These are phyloP conservation scores for Coemansia erecta DNA, from an alignment of 192 early-diverging fungal species.

Conservation along the genomic window DNA sequence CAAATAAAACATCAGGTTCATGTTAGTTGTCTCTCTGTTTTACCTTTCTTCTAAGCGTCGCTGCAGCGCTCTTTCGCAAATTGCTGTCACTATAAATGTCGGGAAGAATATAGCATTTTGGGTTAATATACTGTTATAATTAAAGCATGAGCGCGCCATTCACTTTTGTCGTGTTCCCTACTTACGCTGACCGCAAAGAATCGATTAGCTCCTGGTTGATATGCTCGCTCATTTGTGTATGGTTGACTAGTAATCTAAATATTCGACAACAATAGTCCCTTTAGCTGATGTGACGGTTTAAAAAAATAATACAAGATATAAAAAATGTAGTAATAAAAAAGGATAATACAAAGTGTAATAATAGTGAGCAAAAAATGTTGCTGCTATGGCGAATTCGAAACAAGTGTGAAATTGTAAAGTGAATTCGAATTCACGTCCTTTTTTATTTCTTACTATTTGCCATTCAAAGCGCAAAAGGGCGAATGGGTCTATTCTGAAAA, in stretches of 20 bases:
- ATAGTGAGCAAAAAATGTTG: not conserved
- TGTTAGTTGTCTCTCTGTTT: not conserved
- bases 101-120: not conserved
- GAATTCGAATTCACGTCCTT: too few relatives aligned
- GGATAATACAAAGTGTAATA: not conserved
- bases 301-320: constrained; percentile 1
- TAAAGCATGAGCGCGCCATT: not conserved
- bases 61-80: too few relatives aligned
- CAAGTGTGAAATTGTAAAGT: too few relatives aligned
- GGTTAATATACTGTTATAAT: not conserved
- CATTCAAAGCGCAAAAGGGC: too few relatives aligned
- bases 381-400: not conserved
- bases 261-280: too few relatives aligned
- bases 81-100: too few relatives aligned
- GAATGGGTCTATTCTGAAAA: too few relatives aligned
- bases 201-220: constrained; percentile 6
- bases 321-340: not conserved
- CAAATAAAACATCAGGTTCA: not conserved
- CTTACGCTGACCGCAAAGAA: constrained; percentile 17
- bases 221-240: constrained; percentile 10
- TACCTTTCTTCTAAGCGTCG: too few relatives aligned
- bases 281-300: not conserved
- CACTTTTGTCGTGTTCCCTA: not conserved
- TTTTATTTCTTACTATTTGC: too few relatives aligned
- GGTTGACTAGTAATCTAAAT: too few relatives aligned